Conservation (phyloP, 2,329 filamentous ascomycete species). For the Alternaria ventricosa region DNA sequence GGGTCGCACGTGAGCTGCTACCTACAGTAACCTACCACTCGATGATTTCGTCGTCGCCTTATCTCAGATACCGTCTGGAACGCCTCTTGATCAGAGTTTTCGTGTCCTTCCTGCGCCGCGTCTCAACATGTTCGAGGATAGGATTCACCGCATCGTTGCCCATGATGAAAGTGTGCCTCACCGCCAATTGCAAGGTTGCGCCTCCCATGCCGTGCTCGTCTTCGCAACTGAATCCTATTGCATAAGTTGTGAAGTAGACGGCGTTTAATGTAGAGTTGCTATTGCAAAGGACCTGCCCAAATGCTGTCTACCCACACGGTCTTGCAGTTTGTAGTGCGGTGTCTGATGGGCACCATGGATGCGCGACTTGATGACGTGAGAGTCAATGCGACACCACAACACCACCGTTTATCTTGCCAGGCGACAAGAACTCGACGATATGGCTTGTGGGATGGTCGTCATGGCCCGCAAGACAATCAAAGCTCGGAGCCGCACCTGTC, state of each 20-base stretch:
- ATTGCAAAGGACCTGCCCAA: background rate
- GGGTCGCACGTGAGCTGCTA: background rate
- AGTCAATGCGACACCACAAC: background rate
- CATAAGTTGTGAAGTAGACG: background rate
- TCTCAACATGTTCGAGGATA: slow-evolving; percentile 16
- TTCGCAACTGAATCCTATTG: background rate
- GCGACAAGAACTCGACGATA: background rate
- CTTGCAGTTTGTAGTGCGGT: background rate
- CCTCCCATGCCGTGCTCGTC: background rate
- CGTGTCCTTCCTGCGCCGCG: slow-evolving; percentile 11
- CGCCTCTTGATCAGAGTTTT: slow-evolving; percentile 4
- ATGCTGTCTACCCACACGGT: background rate
- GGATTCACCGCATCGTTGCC: slow-evolving; percentile 15
- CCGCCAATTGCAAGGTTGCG: slow-evolving; percentile 22
- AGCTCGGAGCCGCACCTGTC: background rate
- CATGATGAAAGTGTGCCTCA: slow-evolving; percentile 17
- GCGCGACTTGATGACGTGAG: slow-evolving; percentile 1
- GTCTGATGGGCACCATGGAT: background rate
- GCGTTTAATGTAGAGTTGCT: background rate
- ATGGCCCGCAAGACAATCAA: background rate
- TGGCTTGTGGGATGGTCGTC: background rate
- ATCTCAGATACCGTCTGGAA: background rate
- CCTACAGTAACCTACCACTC: background rate
- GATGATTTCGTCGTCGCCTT: background rate
- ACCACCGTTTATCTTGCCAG: background rate